Evolutionary conservation across 2,329 filamentous ascomycete genomes (phyloP).

Genomic region (Albophoma yamanashiensis): DNA sequence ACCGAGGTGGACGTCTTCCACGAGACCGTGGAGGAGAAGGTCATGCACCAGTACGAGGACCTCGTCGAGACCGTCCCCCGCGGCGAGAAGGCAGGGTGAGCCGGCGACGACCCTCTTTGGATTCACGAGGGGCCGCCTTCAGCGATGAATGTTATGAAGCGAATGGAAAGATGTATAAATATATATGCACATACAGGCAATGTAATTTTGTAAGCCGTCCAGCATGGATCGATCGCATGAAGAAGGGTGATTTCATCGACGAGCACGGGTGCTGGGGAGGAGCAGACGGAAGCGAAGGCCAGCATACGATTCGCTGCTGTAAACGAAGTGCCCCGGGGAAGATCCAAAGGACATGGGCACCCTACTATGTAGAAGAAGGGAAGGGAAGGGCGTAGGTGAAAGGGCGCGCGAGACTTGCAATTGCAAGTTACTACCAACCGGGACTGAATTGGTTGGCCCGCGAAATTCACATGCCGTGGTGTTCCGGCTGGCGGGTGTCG

Average conservation of each 20-base stretch:
- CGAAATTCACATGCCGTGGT: neutral
- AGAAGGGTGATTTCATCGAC: too few relatives aligned
- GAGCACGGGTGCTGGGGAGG: neutral
- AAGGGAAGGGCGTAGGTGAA: too few relatives aligned
- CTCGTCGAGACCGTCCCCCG: conserved; percentile 8
- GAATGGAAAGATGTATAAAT: neutral
- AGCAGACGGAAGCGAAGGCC: too few relatives aligned
- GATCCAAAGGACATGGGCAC: too few relatives aligned
- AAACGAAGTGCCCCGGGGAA: too few relatives aligned
- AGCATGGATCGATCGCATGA: neutral
- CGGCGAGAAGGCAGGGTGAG: conserved; percentile 2
- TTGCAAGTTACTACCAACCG: too few relatives aligned
- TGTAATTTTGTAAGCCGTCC: neutral
- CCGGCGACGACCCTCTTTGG: conserved; percentile 1
- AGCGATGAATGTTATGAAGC: neutral
- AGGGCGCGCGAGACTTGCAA: too few relatives aligned
- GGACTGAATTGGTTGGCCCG: neutral
- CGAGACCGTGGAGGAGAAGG: conserved; percentile 34
- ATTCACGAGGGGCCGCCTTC: neutral
- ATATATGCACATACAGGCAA: too few relatives aligned
- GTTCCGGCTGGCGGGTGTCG: neutral
- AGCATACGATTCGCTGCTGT: too few relatives aligned
- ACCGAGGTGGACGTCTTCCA: conserved; percentile 47
- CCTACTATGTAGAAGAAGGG: too few relatives aligned
- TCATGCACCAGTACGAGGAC: conserved; percentile 38